phyloP scores from a whole-genome alignment of 164 flowering plant genomes.

The Nymphaea thermarum region DNA sequence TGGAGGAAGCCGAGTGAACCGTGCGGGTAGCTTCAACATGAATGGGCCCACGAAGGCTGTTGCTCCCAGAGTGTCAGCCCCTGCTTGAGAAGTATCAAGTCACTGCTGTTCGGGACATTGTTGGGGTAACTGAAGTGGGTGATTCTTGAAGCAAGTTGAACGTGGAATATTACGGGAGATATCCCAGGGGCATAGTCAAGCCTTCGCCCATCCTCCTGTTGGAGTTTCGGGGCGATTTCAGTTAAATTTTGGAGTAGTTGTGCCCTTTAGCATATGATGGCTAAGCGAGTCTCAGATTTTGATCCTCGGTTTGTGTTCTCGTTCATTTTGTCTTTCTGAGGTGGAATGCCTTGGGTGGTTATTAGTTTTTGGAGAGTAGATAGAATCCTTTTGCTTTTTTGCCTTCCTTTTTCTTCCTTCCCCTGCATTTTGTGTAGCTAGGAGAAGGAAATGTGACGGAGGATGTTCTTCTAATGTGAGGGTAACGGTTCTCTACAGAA shows the following conservation, averaged over 20 bases:
- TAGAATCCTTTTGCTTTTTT: not conserved
- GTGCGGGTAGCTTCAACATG: conserved; percentile 15
- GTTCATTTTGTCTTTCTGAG: not conserved
- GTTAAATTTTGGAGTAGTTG: not conserved
- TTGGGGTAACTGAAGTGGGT: not conserved
- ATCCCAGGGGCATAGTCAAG: not conserved
- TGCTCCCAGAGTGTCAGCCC: conserved; percentile 28
- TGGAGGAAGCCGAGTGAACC: conserved; percentile 39
- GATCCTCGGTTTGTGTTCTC: not conserved
- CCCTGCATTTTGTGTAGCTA: not conserved
- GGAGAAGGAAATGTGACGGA: not conserved
- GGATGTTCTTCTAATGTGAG: not conserved
- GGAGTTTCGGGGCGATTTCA: not conserved
- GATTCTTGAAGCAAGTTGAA: not conserved
- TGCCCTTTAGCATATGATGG: not conserved
- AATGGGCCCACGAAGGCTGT: conserved; percentile 20
- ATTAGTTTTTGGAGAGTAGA: not conserved
- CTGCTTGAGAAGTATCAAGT: conserved; percentile 19
- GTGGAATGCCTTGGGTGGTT: not conserved
- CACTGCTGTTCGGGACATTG: not conserved
- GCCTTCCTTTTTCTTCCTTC: not conserved
- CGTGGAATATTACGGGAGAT: not conserved
- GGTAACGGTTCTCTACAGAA: too few relatives aligned
- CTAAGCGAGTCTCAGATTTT: not conserved
- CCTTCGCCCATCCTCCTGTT: not conserved